A percentile compares a stretch with the other conserved stretches of the same genome.
Conservation (phyloP, 1,284 basidiomycete genomes). For the Pterulicium gracile region DNA sequence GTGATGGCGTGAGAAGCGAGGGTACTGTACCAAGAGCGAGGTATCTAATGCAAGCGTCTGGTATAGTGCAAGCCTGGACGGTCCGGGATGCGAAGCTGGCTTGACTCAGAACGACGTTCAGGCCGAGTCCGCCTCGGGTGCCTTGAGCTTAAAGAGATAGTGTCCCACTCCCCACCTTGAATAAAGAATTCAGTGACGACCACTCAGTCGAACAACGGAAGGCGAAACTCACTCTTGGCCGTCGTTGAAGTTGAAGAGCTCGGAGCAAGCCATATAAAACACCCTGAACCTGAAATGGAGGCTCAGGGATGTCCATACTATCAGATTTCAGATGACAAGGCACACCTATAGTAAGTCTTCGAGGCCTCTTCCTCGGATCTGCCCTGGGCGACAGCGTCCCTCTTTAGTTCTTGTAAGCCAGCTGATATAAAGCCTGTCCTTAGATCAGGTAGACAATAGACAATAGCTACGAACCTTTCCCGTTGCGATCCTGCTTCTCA, state of each 20-base stretch:
- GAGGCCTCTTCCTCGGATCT: conserved; percentile 38
- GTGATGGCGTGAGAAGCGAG: no score
- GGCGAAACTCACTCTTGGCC: conserved; percentile 59
- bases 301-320: no score
- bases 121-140: no score
- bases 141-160: conserved; percentile 14
- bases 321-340: background rate
- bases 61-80: no score
- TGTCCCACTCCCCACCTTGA: conserved; percentile 15
- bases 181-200: no score
- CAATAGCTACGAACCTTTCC: conserved; percentile 19
- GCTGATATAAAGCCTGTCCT: conserved; percentile 16
- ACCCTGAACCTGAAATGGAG: conserved; percentile 45
- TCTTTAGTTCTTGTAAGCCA: conserved; percentile 42
- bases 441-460: background rate
- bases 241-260: conserved; percentile 57
- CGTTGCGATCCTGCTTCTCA: conserved; percentile 44
- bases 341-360: conserved; percentile 49
- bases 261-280: conserved; percentile 70
- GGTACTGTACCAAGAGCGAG: no score
- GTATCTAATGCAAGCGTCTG: no score
- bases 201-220: no score
- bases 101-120: no score
- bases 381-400: conserved; percentile 37
- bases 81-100: no score